phyloP scores from a whole-genome alignment of 495 filamentous ascomycete genomes.

The Tuber brumale region DNA sequence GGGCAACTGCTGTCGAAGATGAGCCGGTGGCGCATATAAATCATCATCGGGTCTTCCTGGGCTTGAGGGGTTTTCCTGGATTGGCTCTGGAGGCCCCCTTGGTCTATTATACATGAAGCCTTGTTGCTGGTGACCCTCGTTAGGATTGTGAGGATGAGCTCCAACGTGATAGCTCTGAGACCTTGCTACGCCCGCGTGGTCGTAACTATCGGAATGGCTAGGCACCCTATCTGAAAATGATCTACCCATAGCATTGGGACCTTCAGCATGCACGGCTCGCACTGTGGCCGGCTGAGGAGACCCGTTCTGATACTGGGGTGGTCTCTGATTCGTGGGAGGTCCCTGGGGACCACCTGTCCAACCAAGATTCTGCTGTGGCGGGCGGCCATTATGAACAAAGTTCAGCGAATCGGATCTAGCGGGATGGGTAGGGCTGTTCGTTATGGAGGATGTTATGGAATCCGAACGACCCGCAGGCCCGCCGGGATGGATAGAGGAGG shows the following conservation, averaged over 20 bases:
- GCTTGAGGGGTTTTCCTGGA: conserved; percentile 10
- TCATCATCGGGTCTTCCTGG: conserved; percentile 21
- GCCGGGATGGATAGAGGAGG: conserved; percentile 1
- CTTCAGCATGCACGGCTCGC: neutral
- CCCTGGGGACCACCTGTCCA: neutral
- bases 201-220: neutral
- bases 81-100: conserved; percentile 12
- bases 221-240: conserved; percentile 12
- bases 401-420: neutral
- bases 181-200: neutral
- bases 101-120: conserved; percentile 6
- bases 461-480: neutral
- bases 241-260: neutral
- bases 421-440: neutral
- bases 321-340: neutral
- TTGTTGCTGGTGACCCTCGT: conserved; percentile 15
- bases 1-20: conserved; percentile 23
- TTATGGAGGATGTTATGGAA: neutral
- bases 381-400: neutral
- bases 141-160: conserved; percentile 15
- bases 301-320: neutral
- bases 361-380: neutral
- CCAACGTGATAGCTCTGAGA: conserved; percentile 18
- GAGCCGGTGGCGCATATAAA: conserved; percentile 26
- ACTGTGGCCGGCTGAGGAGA: neutral